Evolutionary conservation across 495 filamentous ascomycete genomes (phyloP).

Genomic region (Penicillium dipodomyicola): DNA sequence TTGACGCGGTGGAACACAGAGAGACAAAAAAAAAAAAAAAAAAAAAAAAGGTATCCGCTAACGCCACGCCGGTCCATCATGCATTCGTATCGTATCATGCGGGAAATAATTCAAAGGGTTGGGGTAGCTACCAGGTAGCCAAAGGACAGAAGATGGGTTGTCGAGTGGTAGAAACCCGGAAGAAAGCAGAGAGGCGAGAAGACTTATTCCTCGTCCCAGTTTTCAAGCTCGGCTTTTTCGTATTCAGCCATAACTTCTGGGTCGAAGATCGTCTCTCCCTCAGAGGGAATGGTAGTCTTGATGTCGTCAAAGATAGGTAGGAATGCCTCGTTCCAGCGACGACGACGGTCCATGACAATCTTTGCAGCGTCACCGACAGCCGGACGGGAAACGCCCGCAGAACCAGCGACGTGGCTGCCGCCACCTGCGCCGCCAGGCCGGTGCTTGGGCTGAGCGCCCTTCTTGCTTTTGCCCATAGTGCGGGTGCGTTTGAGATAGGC

Average conservation of each 20-base stretch:
- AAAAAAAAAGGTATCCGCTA: constrained; percentile 17
- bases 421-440: constrained; percentile 62
- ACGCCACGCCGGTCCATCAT: constrained; percentile 25
- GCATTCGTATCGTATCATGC: constrained; percentile 22
- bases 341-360: constrained; percentile 83
- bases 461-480: constrained; percentile 89
- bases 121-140: not conserved
- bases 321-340: constrained; percentile 84
- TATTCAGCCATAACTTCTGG: constrained; percentile 52
- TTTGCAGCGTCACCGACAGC: constrained; percentile 88
- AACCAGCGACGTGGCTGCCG: constrained; percentile 50
- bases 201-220: constrained; percentile 64
- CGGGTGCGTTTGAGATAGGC: constrained; percentile 96
- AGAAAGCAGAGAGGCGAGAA: not conserved
- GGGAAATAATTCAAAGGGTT: constrained; percentile 4
- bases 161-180: not conserved
- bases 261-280: constrained; percentile 64
- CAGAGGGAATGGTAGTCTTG: constrained; percentile 54
- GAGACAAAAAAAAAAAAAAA: constrained; percentile 6
- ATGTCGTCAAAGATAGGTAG: constrained; percentile 82
- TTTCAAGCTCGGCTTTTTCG: constrained; percentile 68
- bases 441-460: constrained; percentile 64
- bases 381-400: constrained; percentile 58
- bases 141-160: constrained; percentile 9
- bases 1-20: not conserved